phyloP scores from a whole-genome alignment of 345 rosid genomes.

The Gossypium raimondii region DNA sequence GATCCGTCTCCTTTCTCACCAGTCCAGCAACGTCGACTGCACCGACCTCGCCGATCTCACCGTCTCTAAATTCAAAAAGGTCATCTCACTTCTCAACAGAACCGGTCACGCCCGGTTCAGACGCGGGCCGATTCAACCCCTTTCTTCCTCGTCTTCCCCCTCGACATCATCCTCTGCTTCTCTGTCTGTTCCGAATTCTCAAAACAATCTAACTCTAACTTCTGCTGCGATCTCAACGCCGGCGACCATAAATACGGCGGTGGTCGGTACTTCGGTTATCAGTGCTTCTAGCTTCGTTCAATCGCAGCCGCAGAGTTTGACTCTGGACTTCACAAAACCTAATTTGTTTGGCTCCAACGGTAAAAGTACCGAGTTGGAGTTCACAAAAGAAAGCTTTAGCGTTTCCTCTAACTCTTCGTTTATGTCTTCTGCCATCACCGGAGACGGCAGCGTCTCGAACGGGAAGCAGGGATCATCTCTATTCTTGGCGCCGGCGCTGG shows the following conservation, averaged over 20 bases:
- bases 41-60: constrained; percentile 64
- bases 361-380: constrained; percentile 50
- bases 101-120: constrained; percentile 94
- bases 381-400: constrained; percentile 66
- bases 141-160: constrained; percentile 24
- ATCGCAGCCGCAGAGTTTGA: constrained; percentile 52
- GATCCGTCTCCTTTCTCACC: constrained; percentile 63
- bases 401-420: constrained; percentile 76
- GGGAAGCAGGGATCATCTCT: constrained; percentile 70
- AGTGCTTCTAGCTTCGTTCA: constrained; percentile 33
- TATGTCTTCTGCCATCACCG: constrained; percentile 82
- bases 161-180: constrained; percentile 17
- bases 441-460: constrained; percentile 91
- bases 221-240: neutral
- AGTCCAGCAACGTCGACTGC: constrained; percentile 46
- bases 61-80: constrained; percentile 69
- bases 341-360: constrained; percentile 41
- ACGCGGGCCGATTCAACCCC: constrained; percentile 58
- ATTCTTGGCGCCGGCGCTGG: constrained; percentile 44
- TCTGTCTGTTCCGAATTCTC: neutral
- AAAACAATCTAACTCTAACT: constrained; percentile 2
- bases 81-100: constrained; percentile 70
- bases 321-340: constrained; percentile 76
- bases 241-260: constrained; percentile 8
- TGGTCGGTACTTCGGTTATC: constrained; percentile 17